Evolutionary conservation across 257 asterid species (phyloP).

Genomic region (Mentha longifolia): DNA sequence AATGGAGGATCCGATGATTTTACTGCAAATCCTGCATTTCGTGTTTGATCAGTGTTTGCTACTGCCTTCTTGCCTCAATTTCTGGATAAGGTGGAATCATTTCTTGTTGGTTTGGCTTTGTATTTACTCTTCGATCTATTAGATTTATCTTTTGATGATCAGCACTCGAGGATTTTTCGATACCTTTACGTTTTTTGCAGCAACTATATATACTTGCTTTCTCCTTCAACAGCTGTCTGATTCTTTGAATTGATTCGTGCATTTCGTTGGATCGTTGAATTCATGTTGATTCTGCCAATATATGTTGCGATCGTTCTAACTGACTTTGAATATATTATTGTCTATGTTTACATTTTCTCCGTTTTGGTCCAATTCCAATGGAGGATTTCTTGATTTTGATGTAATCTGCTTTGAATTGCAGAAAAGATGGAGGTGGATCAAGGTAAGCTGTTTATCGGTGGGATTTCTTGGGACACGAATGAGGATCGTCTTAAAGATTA

Average conservation of each 20-base stretch:
- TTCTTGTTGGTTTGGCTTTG: slow-evolving; percentile 23
- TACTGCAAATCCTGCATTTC: slow-evolving; percentile 41
- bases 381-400: slow-evolving; percentile 21
- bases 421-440: slow-evolving; percentile 82
- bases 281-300: slow-evolving; percentile 4
- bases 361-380: slow-evolving; percentile 28
- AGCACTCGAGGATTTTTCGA: slow-evolving; percentile 3
- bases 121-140: slow-evolving; percentile 53
- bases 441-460: slow-evolving; percentile 84
- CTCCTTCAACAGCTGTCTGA: slow-evolving; percentile 17
- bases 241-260: slow-evolving; percentile 28
- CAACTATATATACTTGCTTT: slow-evolving; percentile 21
- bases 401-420: slow-evolving; percentile 34
- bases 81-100: slow-evolving; percentile 31
- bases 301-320: slow-evolving; percentile 18
- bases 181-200: slow-evolving; percentile 26
- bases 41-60: slow-evolving; percentile 32
- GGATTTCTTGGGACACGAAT: slow-evolving; percentile 89
- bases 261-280: slow-evolving; percentile 26
- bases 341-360: neutral
- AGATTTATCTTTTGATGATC: slow-evolving; percentile 38
- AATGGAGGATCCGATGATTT: slow-evolving; percentile 46
- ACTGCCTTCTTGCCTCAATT: slow-evolving; percentile 26
- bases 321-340: slow-evolving; percentile 7
- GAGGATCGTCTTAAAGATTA: slow-evolving; percentile 80